Evolutionary conservation across 106 monocot genomes (phyloP).

Genomic region (Alisma plantagoaquatica): DNA sequence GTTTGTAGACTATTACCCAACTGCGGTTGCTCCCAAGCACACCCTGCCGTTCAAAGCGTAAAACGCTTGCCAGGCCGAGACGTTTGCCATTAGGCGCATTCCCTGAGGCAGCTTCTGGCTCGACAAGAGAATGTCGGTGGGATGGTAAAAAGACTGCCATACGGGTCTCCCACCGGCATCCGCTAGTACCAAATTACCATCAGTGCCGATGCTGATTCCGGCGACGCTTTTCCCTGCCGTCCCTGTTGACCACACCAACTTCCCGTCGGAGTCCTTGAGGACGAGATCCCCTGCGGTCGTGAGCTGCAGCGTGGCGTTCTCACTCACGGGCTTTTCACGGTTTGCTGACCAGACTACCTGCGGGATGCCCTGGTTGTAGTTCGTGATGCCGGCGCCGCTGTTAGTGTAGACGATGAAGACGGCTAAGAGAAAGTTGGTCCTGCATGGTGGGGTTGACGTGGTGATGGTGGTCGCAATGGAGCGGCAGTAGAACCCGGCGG

Average conservation of each 20-base stretch:
- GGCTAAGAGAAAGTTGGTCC: constrained; percentile 28
- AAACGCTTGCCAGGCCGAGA: background rate
- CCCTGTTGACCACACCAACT: constrained; percentile 36
- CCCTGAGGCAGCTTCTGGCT: constrained; percentile 20
- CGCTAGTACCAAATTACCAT: constrained; percentile 41
- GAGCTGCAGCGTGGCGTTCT: constrained; percentile 43
- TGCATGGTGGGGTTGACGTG: too few species aligned
- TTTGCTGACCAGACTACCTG: constrained; percentile 57
- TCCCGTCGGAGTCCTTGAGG: constrained; percentile 28
- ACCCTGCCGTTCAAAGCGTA: background rate
- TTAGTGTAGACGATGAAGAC: constrained; percentile 34
- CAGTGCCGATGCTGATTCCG: constrained; percentile 24
- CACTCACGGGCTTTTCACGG: constrained; percentile 18
- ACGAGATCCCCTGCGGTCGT: constrained; percentile 36
- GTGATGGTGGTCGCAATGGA: constrained; percentile 32
- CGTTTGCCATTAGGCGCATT: background rate
- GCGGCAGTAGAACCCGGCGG: constrained; percentile 29
- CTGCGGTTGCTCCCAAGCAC: background rate
- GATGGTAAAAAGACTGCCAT: constrained; percentile 52
- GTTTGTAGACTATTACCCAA: background rate
- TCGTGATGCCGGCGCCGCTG: constrained; percentile 3
- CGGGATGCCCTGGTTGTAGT: background rate
- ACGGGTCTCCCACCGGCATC: background rate
- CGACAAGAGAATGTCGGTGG: constrained; percentile 33
- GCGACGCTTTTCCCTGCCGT: constrained; percentile 29